phyloP scores from a whole-genome alignment of 192 early-diverging fungal genomes.

The Backusella sp. region DNA sequence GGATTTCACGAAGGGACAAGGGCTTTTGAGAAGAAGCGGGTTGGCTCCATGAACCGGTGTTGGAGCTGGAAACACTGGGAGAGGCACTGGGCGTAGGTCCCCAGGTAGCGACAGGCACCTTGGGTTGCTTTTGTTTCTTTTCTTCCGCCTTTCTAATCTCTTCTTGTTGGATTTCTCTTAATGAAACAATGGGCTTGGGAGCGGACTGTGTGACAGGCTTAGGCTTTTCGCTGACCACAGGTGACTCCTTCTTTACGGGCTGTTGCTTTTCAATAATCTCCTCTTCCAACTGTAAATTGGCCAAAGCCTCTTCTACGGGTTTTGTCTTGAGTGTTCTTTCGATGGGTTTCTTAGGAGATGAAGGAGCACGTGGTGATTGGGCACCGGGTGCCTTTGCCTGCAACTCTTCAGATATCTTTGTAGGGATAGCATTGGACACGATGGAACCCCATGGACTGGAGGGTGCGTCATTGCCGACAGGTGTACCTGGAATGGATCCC shows the following conservation, averaged over 20 bases:
- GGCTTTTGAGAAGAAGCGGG: slow-evolving; percentile 11
- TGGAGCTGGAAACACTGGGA: background rate
- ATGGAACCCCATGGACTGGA: slow-evolving; percentile 39
- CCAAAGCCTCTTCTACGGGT: background rate
- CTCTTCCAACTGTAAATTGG: background rate
- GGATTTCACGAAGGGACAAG: slow-evolving; percentile 59
- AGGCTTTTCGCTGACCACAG: background rate
- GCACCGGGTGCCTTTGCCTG: slow-evolving; percentile 38
- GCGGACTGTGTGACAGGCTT: background rate
- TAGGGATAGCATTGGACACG: slow-evolving; percentile 18
- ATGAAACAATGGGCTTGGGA: slow-evolving; percentile 32
- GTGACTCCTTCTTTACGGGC: background rate
- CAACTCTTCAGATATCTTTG: slow-evolving; percentile 36
- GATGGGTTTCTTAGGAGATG: slow-evolving; percentile 18
- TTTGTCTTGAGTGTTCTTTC: background rate
- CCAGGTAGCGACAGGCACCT: background rate
- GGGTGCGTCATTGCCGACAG: slow-evolving; percentile 19
- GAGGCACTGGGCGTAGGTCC: slow-evolving; percentile 14
- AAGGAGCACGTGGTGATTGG: slow-evolving; percentile 34
- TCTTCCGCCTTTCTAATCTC: slow-evolving; percentile 41
- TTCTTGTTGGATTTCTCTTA: slow-evolving; percentile 48
- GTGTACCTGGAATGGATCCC: slow-evolving; percentile 22
- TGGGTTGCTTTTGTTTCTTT: slow-evolving; percentile 30
- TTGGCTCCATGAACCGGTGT: background rate
- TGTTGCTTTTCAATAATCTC: background rate